Conservation (phyloP, 2,329 filamentous ascomycete species). For the Dactylellina haptotyla region DNA sequence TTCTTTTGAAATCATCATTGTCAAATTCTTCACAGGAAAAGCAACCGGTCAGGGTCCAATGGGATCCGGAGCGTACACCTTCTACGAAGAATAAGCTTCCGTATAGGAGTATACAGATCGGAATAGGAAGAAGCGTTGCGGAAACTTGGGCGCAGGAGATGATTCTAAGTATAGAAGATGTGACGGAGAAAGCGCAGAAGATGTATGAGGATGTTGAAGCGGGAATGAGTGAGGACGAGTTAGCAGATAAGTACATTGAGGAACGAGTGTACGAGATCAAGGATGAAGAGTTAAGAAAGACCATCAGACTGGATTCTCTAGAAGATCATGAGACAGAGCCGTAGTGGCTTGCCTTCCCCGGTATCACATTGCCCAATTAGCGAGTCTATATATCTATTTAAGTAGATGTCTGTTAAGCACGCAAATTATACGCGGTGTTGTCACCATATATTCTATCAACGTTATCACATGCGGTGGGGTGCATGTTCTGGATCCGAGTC, state of each 20-base stretch:
- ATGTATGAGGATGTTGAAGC: constrained; percentile 59
- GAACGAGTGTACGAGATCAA: constrained; percentile 33
- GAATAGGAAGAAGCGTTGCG: constrained; percentile 66
- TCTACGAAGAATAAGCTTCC: constrained; percentile 63
- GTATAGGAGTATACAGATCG: constrained; percentile 71
- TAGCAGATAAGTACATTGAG: constrained; percentile 35
- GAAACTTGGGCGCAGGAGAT: constrained; percentile 66
- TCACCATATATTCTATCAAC: no score
- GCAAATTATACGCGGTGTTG: no score
- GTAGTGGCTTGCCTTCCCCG: no score
- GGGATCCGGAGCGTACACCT: constrained; percentile 71
- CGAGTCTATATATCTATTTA: no score
- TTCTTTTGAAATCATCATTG: constrained; percentile 59
- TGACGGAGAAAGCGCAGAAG: constrained; percentile 67
- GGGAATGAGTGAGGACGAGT: constrained; percentile 29
- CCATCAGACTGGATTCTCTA: constrained; percentile 19
- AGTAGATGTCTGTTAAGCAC: no score
- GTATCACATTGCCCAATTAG: no score
- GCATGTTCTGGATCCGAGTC: no score
- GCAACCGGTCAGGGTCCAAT: constrained; percentile 68
- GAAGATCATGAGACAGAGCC: not conserved
- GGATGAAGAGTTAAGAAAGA: constrained; percentile 24
- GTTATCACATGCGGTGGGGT: no score
- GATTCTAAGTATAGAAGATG: constrained; percentile 69
- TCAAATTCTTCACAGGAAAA: constrained; percentile 61